Conservation (phyloP, 1,139 yeast species). For the Taphrina flavorubra region DNA sequence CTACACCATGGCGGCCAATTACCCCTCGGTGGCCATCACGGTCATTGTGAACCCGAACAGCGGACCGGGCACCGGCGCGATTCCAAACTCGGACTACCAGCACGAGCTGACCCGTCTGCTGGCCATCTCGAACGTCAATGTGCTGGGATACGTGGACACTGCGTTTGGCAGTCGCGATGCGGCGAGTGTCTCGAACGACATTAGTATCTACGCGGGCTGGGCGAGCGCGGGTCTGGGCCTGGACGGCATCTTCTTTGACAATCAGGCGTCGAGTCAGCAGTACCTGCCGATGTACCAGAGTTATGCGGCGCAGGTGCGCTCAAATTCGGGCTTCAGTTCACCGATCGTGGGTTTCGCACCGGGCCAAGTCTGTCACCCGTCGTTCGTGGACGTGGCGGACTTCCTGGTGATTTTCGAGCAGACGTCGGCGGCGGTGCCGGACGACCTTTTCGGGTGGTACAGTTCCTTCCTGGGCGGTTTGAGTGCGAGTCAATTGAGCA, state of each 20-base stretch:
- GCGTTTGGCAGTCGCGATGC: conserved; percentile 16
- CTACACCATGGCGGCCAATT: conserved; percentile 8
- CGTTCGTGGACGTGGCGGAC: conserved; percentile 25
- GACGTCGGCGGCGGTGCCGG: conserved; percentile 13
- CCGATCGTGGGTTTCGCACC: conserved; percentile 19
- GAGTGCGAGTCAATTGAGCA: conserved; percentile 13
- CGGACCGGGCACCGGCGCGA: conserved; percentile 17
- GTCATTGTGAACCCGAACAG: conserved; percentile 24
- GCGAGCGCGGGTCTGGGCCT: neutral
- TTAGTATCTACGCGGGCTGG: conserved; percentile 30
- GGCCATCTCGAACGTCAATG: conserved; percentile 18
- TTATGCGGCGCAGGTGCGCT: conserved; percentile 17
- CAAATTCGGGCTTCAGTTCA: conserved; percentile 6
- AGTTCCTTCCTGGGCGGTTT: conserved; percentile 21
- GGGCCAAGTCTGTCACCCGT: conserved; percentile 15
- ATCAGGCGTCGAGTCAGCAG: conserved; percentile 14
- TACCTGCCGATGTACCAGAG: conserved; percentile 15
- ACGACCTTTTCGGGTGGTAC: conserved; percentile 29
- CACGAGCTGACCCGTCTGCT: conserved; percentile 14
- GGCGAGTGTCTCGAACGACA: conserved; percentile 17
- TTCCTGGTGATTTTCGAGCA: conserved; percentile 23
- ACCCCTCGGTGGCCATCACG: conserved; percentile 10
- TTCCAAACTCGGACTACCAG: conserved; percentile 29
- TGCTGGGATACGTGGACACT: conserved; percentile 24
- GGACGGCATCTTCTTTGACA: conserved; percentile 29